These are phyloP conservation scores for Blastobotrys peoriensis DNA, from an alignment of 805 yeast genomes.

Conservation along the genomic window DNA sequence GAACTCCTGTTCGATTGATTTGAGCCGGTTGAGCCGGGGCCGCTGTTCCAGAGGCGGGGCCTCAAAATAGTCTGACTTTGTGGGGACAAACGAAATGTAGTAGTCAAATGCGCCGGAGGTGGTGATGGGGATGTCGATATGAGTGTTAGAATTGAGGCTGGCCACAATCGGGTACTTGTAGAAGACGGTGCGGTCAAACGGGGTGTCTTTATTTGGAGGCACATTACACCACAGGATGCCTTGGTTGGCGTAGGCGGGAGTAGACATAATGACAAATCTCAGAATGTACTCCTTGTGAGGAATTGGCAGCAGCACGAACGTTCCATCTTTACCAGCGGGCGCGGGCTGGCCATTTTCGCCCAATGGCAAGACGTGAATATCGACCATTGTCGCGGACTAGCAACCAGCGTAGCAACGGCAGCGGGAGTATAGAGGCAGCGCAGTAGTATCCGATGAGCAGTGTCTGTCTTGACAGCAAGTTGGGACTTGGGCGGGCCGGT, in stretches of 20 bases:
- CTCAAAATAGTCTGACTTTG: conserved; percentile 19
- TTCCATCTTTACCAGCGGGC: conserved; percentile 29
- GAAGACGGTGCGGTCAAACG: conserved; percentile 54
- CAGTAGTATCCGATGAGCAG: too few species aligned
- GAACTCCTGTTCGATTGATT: neutral
- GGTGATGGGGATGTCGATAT: conserved; percentile 54
- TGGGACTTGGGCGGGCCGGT: too few species aligned
- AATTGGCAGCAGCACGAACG: conserved; percentile 34
- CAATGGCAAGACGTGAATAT: conserved; percentile 21
- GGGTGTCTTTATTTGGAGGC: conserved; percentile 41
- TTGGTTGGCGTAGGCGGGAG: conserved; percentile 62
- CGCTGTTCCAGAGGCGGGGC: conserved; percentile 2
- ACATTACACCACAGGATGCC: conserved; percentile 72
- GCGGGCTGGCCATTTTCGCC: conserved; percentile 26
- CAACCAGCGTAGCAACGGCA: too few species aligned
- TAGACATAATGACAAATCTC: conserved; percentile 64
- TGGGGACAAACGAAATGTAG: conserved; percentile 52
- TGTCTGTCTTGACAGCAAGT: too few species aligned
- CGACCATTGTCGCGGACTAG: too few species aligned
- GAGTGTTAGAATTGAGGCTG: conserved; percentile 59
- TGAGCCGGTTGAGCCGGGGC: neutral
- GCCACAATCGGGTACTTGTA: conserved; percentile 43
- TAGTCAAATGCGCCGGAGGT: conserved; percentile 77
- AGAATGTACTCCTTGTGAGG: conserved; percentile 39
- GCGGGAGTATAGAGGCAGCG: too few species aligned